Conservation (phyloP, 1,284 basidiomycete species). For the Sanghuangporus baumii region DNA sequence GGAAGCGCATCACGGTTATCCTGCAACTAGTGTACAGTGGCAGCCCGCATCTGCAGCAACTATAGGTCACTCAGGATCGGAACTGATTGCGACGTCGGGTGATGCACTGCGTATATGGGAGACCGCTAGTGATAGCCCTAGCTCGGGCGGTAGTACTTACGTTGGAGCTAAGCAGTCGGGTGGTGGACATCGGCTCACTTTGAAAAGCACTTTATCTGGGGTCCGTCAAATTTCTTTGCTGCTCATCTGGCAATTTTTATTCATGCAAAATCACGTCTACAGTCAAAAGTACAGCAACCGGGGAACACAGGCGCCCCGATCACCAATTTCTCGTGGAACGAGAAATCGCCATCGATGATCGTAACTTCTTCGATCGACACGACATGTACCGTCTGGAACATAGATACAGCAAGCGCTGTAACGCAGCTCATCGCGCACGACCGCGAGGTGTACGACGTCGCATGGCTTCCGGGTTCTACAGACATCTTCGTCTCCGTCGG, state of each 20-base stretch:
- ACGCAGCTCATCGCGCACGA: constrained; percentile 99
- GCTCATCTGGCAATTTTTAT: constrained; percentile 13
- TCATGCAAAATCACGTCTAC: constrained; percentile 32
- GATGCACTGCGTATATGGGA: constrained; percentile 90
- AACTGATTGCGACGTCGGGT: constrained; percentile 85
- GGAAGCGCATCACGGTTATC: constrained; percentile 78
- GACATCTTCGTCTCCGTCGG: constrained; percentile 99
- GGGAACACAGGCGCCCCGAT: constrained; percentile 75
- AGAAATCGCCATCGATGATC: constrained; percentile 79
- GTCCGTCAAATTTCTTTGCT: constrained; percentile 43
- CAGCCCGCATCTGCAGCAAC: constrained; percentile 62
- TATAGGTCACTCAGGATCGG: constrained; percentile 33
- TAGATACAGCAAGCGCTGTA: constrained; percentile 91
- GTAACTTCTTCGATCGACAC: constrained; percentile 97
- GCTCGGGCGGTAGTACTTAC: constrained; percentile 50
- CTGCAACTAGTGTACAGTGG: constrained; percentile 80
- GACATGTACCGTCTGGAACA: constrained; percentile 96
- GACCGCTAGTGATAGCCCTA: constrained; percentile 57
- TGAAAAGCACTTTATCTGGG: constrained; percentile 75
- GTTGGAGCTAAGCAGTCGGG: constrained; percentile 60
- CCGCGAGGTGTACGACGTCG: constrained; percentile 95
- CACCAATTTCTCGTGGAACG: constrained; percentile 96
- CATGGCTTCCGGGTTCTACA: constrained; percentile 96
- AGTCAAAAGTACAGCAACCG: constrained; percentile 85
- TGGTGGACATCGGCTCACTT: constrained; percentile 53